These are phyloP conservation scores for Ambispora gerdemannii DNA, from an alignment of 192 early-diverging fungal species.

Conservation along the genomic window DNA sequence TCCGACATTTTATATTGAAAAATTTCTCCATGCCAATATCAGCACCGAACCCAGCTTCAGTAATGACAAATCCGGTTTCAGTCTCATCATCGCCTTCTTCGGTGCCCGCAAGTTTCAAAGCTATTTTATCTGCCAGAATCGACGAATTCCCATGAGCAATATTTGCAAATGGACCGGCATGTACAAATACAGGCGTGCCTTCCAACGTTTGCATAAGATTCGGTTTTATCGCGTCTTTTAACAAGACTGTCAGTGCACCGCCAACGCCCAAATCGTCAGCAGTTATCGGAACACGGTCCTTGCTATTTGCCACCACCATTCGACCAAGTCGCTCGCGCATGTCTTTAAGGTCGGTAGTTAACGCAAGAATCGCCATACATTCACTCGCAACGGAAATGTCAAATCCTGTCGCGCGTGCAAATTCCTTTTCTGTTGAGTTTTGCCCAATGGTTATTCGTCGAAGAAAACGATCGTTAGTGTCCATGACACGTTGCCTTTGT, in stretches of 20 bases:
- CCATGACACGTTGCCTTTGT: conserved; percentile 76
- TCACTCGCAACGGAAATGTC: conserved; percentile 99
- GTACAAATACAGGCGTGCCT: conserved; percentile 97
- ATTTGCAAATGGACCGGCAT: conserved; percentile 99
- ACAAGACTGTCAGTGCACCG: conserved; percentile 92
- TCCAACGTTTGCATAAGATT: conserved; percentile 99
- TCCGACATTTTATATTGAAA: conserved; percentile 98
- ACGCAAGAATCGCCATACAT: conserved; percentile 95
- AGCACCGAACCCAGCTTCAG: conserved; percentile 99
- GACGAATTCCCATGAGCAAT: conserved; percentile 98
- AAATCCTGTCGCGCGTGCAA: conserved; percentile 86
- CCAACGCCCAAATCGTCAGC: conserved; percentile 94
- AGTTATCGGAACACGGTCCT: conserved; percentile 75
- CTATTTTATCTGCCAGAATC: conserved; percentile 93
- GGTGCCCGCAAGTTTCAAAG: conserved; percentile 86
- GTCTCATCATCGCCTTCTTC: conserved; percentile 52
- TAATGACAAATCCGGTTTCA: conserved; percentile 85
- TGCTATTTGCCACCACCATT: conserved; percentile 93
- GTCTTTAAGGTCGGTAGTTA: conserved; percentile 85
- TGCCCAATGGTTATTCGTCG: conserved; percentile 88
- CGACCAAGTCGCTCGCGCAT: conserved; percentile 90
- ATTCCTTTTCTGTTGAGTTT: conserved; percentile 82
- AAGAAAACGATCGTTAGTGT: conserved; percentile 96
- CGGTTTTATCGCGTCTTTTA: conserved; percentile 98
- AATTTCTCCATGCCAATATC: conserved; percentile 99